phyloP scores from a whole-genome alignment of 225 moss, liverwort and hornwort genomes.

The Pseudoscleropodium purum region DNA sequence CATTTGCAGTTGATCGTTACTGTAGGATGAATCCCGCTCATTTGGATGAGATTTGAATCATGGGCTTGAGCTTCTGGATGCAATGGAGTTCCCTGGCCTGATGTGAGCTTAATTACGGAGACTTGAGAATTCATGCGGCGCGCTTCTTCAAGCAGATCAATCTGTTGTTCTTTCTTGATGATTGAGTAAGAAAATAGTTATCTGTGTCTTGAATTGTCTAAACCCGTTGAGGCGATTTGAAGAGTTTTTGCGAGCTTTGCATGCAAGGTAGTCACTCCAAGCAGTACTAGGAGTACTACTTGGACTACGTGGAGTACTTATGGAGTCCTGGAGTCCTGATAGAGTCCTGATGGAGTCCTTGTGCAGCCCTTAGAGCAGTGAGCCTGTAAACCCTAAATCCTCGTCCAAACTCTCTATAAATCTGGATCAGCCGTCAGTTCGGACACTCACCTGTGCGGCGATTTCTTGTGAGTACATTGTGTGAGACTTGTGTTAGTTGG shows the following conservation, averaged over 20 bases:
- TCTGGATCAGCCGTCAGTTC: neutral
- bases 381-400: neutral
- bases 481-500: neutral
- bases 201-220: neutral
- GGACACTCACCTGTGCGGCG: neutral
- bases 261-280: too few species aligned
- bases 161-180: too few species aligned
- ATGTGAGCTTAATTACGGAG: neutral
- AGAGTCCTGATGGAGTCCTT: neutral
- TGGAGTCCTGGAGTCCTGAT: neutral
- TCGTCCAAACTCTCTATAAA: neutral
- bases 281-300: neutral
- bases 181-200: neutral
- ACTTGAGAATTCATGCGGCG: neutral
- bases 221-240: neutral
- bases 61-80: neutral
- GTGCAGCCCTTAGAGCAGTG: neutral
- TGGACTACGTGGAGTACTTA: neutral
- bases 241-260: neutral
- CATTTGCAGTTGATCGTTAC: neutral
- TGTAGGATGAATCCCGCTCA: neutral
- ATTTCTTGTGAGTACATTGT: neutral
- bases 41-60: neutral
- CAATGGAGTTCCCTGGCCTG: neutral
- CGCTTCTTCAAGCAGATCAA: neutral